These are phyloP conservation scores for Ceratobasidium sp. DNA, from an alignment of 1,284 basidiomycete species.

Conservation along the genomic window DNA sequence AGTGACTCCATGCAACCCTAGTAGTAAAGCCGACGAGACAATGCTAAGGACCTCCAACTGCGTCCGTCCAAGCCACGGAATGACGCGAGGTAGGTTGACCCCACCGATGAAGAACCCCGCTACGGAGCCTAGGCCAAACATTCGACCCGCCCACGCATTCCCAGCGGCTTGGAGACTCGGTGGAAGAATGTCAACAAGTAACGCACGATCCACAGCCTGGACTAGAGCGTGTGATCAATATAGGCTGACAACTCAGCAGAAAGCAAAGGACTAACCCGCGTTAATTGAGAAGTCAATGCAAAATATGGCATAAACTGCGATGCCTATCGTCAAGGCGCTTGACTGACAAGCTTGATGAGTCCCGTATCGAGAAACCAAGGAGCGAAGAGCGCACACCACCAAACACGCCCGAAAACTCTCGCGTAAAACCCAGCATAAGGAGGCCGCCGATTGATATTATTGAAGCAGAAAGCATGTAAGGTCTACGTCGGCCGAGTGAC, in stretches of 20 bases:
- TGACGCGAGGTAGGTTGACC: slow-evolving; percentile 73
- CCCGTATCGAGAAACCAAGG: neutral
- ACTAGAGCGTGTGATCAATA: slow-evolving; percentile 62
- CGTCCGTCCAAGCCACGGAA: slow-evolving; percentile 81
- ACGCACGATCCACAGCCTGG: slow-evolving; percentile 85
- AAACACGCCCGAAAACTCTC: slow-evolving; percentile 77
- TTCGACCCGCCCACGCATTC: slow-evolving; percentile 95
- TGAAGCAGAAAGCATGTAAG: slow-evolving; percentile 86
- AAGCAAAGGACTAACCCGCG: slow-evolving; percentile 66
- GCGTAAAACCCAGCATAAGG: slow-evolving; percentile 88
- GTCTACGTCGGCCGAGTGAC: slow-evolving; percentile 84
- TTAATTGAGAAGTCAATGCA: slow-evolving; percentile 95
- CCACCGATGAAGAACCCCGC: slow-evolving; percentile 89
- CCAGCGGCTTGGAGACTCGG: slow-evolving; percentile 64
- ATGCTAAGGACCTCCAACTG: slow-evolving; percentile 81
- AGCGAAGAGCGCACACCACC: slow-evolving; percentile 53
- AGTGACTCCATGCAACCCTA: slow-evolving; percentile 59
- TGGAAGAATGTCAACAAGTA: slow-evolving; percentile 80
- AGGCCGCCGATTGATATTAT: slow-evolving; percentile 78
- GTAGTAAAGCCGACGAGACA: slow-evolving; percentile 62
- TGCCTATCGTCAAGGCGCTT: slow-evolving; percentile 73
- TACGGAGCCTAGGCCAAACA: slow-evolving; percentile 86
- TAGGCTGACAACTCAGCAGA: neutral
- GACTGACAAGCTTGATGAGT: slow-evolving; percentile 63
- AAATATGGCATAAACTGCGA: slow-evolving; percentile 90